A percentile compares a stretch with the other conserved stretches of the same genome.
phyloP scores from a whole-genome alignment of 2,329 filamentous ascomycete genomes.

The Verticillium zaregamsianum region DNA sequence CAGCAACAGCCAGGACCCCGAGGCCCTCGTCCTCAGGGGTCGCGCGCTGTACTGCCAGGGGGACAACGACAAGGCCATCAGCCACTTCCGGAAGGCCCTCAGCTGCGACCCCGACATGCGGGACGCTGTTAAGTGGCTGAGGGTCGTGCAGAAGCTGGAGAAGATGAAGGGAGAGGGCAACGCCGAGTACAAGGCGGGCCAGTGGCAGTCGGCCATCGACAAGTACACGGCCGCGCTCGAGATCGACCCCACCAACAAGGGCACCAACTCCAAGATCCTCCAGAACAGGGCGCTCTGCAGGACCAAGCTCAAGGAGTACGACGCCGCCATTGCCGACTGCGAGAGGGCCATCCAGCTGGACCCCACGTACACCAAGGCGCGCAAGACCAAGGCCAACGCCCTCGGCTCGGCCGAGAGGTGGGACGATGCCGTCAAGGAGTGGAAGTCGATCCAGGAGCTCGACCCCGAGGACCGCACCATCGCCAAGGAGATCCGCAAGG shows the following conservation, averaged over 20 bases:
- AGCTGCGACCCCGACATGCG: slow-evolving; percentile 89
- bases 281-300: slow-evolving; percentile 89
- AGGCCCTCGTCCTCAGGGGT: slow-evolving; percentile 86
- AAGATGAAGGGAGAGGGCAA: slow-evolving; percentile 95
- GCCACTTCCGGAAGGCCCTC: slow-evolving; percentile 86
- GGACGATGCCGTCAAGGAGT: slow-evolving; percentile 86
- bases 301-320: slow-evolving; percentile 78
- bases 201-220: slow-evolving; percentile 75
- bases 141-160: slow-evolving; percentile 87
- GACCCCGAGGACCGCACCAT: slow-evolving; percentile 80
- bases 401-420: slow-evolving; percentile 80
- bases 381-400: slow-evolving; percentile 90
- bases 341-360: slow-evolving; percentile 80
- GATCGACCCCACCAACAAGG: slow-evolving; percentile 83
- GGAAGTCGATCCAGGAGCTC: slow-evolving; percentile 79
- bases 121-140: slow-evolving; percentile 81
- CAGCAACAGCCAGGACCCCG: slow-evolving; percentile 84
- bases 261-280: slow-evolving; percentile 89
- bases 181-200: slow-evolving; percentile 77
- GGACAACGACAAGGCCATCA: slow-evolving; percentile 91
- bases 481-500: slow-evolving; percentile 78
- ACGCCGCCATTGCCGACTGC: slow-evolving; percentile 78
- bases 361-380: slow-evolving; percentile 80
- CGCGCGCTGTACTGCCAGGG: slow-evolving; percentile 85
- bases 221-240: slow-evolving; percentile 80